phyloP scores from a whole-genome alignment of 129 eudicot species.

The Centaurea solstitialis region DNA sequence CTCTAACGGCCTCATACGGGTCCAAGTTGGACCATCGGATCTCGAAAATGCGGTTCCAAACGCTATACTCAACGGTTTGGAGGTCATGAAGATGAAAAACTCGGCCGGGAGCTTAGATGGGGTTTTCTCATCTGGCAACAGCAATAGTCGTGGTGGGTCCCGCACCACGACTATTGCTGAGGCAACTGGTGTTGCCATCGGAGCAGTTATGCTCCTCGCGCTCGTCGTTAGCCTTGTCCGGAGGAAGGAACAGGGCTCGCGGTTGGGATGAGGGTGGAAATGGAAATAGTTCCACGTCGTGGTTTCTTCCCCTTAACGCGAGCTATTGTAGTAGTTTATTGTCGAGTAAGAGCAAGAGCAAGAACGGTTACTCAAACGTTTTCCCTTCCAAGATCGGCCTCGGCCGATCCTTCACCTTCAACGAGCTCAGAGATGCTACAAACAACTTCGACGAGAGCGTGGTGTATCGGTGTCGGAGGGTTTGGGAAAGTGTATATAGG shows the following conservation, averaged over 20 bases:
- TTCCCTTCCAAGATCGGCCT: constrained; percentile 50
- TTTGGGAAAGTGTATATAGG: constrained; percentile 97
- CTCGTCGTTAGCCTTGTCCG: constrained; percentile 40
- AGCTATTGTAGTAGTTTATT: constrained; percentile 59
- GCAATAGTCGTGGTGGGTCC: constrained; percentile 20
- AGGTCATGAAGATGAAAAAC: constrained; percentile 89
- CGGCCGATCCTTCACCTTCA: constrained; percentile 62
- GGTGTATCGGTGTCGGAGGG: constrained; percentile 90
- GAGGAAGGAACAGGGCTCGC: constrained; percentile 47
- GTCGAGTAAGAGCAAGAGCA: constrained; percentile 53
- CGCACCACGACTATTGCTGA: constrained; percentile 37
- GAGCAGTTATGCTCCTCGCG: constrained; percentile 34
- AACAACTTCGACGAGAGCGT: constrained; percentile 77
- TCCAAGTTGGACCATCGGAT: constrained; percentile 80
- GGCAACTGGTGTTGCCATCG: constrained; percentile 54
- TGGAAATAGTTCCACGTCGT: constrained; percentile 68
- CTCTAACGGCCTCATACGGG: constrained; percentile 51
- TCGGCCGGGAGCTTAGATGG: constrained; percentile 77
- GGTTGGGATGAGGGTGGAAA: constrained; percentile 47
- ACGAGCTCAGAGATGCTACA: constrained; percentile 66
- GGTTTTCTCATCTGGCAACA: constrained; percentile 52
- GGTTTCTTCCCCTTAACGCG: constrained; percentile 82
- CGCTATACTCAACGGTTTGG: constrained; percentile 88
- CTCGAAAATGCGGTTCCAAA: constrained; percentile 48
- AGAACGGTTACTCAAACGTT: constrained; percentile 53